Percentiles rank a stretch among this genome's conserved stretches.
Evolutionary conservation across 2,329 filamentous ascomycete species (phyloP).

Genomic region (Sarocladium brachiariae): DNA sequence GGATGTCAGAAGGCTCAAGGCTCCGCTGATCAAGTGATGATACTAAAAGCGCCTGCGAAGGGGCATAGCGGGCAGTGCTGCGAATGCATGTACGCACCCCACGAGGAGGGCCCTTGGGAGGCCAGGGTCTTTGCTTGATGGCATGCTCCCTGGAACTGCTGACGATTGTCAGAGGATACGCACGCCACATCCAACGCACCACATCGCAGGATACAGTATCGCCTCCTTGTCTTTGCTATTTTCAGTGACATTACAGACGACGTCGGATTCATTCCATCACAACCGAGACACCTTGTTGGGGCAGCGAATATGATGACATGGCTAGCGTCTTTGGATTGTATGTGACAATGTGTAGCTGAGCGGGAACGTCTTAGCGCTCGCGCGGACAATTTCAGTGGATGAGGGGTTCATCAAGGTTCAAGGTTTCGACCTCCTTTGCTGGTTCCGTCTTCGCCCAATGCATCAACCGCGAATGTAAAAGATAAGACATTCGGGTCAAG

Average conservation of each 20-base stretch:
- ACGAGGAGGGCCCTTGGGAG: background rate
- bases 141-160: background rate
- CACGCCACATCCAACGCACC: slow-evolving; percentile 5
- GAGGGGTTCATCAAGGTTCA: slow-evolving; percentile 7
- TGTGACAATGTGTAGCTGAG: background rate
- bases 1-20: background rate
- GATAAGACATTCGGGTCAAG: no score
- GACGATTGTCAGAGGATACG: background rate
- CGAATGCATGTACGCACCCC: background rate
- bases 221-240: no score
- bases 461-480: no score
- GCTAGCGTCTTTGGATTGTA: background rate
- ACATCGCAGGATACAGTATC: no score
- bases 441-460: no score
- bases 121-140: slow-evolving; percentile 5
- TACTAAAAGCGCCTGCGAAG: background rate
- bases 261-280: slow-evolving; percentile 1
- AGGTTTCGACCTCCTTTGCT: no score
- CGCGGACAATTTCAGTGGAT: background rate
- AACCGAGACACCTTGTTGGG: background rate
- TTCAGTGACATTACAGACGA: no score
- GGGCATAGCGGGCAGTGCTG: slow-evolving; percentile 2
- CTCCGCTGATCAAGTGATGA: slow-evolving; percentile 9
- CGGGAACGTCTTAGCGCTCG: background rate
- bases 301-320: slow-evolving; percentile 1